These are phyloP conservation scores for Pseudogymnoascus sp. DNA, from an alignment of 2,329 filamentous ascomycete species.

Conservation along the genomic window DNA sequence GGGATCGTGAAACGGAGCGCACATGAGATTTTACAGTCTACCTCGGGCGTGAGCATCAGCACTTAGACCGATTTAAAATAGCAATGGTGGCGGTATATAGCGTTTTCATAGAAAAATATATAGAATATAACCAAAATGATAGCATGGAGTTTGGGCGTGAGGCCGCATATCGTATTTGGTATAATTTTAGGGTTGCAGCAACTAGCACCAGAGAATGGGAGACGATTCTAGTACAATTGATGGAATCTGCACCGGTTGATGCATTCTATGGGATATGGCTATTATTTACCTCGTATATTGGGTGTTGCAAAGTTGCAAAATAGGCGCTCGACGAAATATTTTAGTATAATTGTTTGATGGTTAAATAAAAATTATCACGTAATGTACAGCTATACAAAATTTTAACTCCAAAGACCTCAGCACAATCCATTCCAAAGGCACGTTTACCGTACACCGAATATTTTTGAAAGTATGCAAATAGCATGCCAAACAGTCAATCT, in stretches of 20 bases:
- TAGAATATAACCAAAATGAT: background rate
- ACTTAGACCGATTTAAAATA: background rate
- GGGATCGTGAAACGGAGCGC: constrained; percentile 84
- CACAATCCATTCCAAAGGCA: too few relatives aligned
- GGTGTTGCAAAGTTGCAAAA: too few relatives aligned
- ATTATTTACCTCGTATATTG: background rate
- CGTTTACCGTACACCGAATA: too few relatives aligned
- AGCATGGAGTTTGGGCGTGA: background rate
- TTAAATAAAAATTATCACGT: too few relatives aligned
- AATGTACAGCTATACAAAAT: too few relatives aligned
- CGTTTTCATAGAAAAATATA: background rate
- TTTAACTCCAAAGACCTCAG: too few relatives aligned
- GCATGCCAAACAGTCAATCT: background rate
- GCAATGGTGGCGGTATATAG: background rate
- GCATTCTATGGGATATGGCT: background rate
- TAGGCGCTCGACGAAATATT: too few relatives aligned
- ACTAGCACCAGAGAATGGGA: too few relatives aligned
- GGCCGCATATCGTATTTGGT: background rate
- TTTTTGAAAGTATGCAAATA: too few relatives aligned
- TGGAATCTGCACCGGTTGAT: too few relatives aligned
- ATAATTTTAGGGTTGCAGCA: background rate
- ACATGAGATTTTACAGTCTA: constrained; percentile 52
- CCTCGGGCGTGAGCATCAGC: constrained; percentile 5
- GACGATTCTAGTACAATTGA: background rate
- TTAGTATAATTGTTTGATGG: too few relatives aligned